Base-by-base conservation (phyloP, 371 early-diverging fungal genomes). In the Rhizopus sp. region DNA sequence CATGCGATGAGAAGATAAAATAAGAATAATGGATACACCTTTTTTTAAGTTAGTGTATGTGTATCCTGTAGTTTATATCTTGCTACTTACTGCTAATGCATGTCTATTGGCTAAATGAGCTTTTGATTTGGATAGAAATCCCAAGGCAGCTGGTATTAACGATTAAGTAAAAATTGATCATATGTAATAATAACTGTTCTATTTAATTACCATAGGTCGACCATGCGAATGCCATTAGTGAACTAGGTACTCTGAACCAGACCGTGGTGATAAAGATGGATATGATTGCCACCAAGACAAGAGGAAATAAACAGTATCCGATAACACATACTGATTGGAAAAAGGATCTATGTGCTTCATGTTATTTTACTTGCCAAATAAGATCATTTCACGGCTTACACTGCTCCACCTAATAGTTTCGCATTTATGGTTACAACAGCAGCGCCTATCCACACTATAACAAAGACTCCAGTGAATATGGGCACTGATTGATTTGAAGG, bases 291-390 rank as follows among this genome's bases (percentile, higher is more conserved):
- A 89, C 90, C 15, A 91, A 68, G 0, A 91, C 91, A 55, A 96
- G 79, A 7, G 97, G 97, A 68, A 95, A 97, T 55, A 96, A 72
- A 73, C 97, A 97, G 77, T 97, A 97, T 3, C 96, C 96, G 45
- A 97, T 83, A 9, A 94, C 89, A 69, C 97, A 97, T 5, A 97
- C 93, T 63, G 89, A 89, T 67, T 96, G 96, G 70, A 95, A 93
- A 66, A 97, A 94, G 7, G 97, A 97, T 5, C 90, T 92, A 68
- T 17, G 34, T 50, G n/a, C 1, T 10, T 29, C 23, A 23, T 23
- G 23, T 23, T 23, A 23, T 23, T 23, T 23, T 23, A 2, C 23
- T 23, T 23, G 0, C 2, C 23, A 23, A 23, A 23, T 23, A 23
- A 2, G 23, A 2, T 23, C 2, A 37, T 33, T n/a, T 16, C 10